Evolutionary conservation across 176 grass and related monocot genomes (phyloP).

Genomic region (Musa schizocarpa): DNA sequence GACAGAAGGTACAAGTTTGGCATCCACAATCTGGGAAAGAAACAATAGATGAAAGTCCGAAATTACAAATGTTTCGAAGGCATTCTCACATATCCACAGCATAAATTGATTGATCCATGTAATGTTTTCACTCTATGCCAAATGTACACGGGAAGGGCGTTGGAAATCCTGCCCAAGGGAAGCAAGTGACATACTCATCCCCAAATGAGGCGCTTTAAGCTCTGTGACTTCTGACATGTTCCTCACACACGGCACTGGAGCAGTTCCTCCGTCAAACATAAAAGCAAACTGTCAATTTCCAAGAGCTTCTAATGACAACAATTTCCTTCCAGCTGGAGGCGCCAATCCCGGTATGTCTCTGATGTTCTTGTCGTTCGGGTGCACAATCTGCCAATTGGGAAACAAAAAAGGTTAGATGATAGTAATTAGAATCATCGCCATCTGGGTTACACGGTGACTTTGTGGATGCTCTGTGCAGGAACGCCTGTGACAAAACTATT

Average conservation of each 20-base stretch:
- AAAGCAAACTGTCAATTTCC: neutral
- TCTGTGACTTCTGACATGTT: neutral
- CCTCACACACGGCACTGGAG: neutral
- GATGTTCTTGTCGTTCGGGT: conserved; percentile 6
- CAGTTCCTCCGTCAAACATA: neutral
- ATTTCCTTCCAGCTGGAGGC: conserved; percentile 17
- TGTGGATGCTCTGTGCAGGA: neutral
- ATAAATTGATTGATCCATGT: neutral
- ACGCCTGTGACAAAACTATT: no score
- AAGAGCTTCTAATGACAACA: neutral
- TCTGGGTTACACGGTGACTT: neutral
- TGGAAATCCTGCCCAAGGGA: neutral
- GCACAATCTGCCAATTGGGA: conserved; percentile 8
- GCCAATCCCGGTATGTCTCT: conserved; percentile 16
- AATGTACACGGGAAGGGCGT: neutral
- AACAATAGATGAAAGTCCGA: neutral
- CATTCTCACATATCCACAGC: neutral
- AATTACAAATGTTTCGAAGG: neutral
- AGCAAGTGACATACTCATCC: neutral
- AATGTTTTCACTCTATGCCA: neutral
- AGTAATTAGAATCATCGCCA: neutral
- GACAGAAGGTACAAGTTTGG: neutral
- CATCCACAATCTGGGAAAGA: neutral
- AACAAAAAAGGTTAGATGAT: neutral
- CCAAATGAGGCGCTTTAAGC: neutral